These are phyloP conservation scores for Rhodosporidiobolus sp. DNA, from an alignment of 768 basidiomycete species.

Conservation along the genomic window DNA sequence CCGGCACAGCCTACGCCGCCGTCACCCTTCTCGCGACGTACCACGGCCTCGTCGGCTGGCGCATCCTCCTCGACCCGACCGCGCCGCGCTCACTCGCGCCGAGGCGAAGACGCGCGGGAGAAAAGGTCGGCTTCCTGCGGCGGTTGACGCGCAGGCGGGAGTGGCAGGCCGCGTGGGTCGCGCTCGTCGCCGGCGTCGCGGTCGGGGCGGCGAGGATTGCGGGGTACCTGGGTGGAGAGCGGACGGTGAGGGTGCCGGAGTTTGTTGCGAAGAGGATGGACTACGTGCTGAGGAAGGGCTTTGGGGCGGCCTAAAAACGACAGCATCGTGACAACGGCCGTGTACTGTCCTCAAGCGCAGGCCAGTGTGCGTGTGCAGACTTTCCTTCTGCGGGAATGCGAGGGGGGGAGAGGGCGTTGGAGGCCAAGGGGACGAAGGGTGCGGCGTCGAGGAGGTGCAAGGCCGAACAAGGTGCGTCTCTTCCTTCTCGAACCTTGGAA, in stretches of 20 bases:
- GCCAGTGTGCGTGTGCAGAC: no score
- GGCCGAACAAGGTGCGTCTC: no score
- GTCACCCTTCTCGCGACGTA: conserved; percentile 29
- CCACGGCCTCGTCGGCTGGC: conserved; percentile 38
- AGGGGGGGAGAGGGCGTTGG: no score
- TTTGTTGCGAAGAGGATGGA: conserved; percentile 26
- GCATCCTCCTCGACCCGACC: conserved; percentile 23
- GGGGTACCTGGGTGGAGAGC: conserved; percentile 20
- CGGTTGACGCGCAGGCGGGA: conserved; percentile 11
- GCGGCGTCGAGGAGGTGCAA: no score
- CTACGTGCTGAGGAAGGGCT: conserved; percentile 5
- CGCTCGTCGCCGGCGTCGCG: conserved; percentile 16
- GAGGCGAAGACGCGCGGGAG: background rate
- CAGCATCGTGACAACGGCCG: no score
- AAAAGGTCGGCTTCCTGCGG: conserved; percentile 1
- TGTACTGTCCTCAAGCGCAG: no score
- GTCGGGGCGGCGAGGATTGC: conserved; percentile 39
- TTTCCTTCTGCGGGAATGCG: no score
- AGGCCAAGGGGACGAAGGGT: no score
- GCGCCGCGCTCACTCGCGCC: conserved; percentile 22
- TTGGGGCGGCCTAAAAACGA: background rate
- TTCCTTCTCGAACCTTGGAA: no score
- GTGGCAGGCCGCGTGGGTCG: conserved; percentile 31
- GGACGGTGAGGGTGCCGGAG: conserved; percentile 6
- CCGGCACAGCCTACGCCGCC: conserved; percentile 24